Evolutionary conservation across 495 filamentous ascomycete species (phyloP).

Genomic region (Penicillium egyptiacum): DNA sequence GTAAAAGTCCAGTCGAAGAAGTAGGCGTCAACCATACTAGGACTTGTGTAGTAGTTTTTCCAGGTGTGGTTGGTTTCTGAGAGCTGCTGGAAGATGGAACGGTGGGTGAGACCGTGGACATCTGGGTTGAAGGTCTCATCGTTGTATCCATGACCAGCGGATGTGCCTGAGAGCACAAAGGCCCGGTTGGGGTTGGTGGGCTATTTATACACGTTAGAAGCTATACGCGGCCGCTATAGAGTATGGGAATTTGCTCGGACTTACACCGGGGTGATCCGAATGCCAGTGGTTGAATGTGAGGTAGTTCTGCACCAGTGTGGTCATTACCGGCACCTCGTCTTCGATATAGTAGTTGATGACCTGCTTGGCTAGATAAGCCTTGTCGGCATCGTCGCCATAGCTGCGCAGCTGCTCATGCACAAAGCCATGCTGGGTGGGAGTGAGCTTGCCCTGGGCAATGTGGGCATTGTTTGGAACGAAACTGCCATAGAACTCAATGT

Average conservation of each 20-base stretch:
- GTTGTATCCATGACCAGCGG: slow-evolving; percentile 48
- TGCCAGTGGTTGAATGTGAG: slow-evolving; percentile 55
- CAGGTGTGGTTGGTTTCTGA: slow-evolving; percentile 44
- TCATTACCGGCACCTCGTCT: slow-evolving; percentile 49
- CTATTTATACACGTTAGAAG: slow-evolving; percentile 23
- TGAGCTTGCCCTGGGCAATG: slow-evolving; percentile 37
- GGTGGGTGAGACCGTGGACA: slow-evolving; percentile 38
- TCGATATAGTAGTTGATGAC: slow-evolving; percentile 54
- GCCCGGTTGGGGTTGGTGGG: slow-evolving; percentile 52
- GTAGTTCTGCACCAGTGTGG: slow-evolving; percentile 50
- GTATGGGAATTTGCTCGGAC: slow-evolving; percentile 7
- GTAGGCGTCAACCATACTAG: slow-evolving; percentile 31
- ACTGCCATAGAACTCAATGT: slow-evolving; percentile 51
- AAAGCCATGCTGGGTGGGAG: slow-evolving; percentile 44
- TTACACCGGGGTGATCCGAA: slow-evolving; percentile 48
- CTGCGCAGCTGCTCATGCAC: slow-evolving; percentile 47
- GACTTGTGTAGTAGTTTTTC: slow-evolving; percentile 51
- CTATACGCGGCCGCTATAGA: not conserved
- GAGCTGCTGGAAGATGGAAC: slow-evolving; percentile 51
- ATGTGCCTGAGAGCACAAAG: slow-evolving; percentile 48
- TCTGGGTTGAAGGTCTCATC: slow-evolving; percentile 40
- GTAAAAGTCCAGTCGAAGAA: slow-evolving; percentile 47
- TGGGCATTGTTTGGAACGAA: slow-evolving; percentile 41
- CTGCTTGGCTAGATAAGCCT: slow-evolving; percentile 40
- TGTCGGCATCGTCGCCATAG: slow-evolving; percentile 34